A percentile compares a stretch with the other conserved stretches of the same genome.
Conservation (phyloP, 257 asterid genomes). For the Craterostigma plantagineum region DNA sequence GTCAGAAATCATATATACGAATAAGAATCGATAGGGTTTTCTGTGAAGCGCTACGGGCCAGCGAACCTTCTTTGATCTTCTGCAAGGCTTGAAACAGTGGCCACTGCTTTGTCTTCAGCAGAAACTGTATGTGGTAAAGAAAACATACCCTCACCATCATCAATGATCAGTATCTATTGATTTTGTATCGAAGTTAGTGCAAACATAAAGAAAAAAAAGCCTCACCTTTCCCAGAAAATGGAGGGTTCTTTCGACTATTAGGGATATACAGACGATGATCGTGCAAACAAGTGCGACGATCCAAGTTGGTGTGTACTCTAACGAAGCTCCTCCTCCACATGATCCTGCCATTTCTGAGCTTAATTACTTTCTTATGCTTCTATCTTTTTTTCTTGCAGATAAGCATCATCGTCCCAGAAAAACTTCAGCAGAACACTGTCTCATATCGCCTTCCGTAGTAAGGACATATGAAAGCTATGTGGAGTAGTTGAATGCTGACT, state of each 20-base stretch:
- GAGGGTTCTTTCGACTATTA: constrained; percentile 30
- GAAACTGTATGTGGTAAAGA: constrained; percentile 20
- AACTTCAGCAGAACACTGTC: constrained; percentile 2
- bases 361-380: neutral
- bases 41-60: too few species aligned
- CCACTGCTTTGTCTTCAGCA: constrained; percentile 31
- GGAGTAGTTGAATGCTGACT: too few species aligned
- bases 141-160: neutral
- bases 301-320: constrained; percentile 70
- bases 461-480: too few species aligned
- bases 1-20: too few species aligned
- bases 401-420: neutral
- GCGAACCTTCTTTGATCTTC: constrained; percentile 53
- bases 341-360: constrained; percentile 15
- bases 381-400: too few species aligned
- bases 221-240: constrained; percentile 47
- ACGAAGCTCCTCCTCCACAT: constrained; percentile 21
- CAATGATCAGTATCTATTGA: neutral
- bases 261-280: constrained; percentile 42
- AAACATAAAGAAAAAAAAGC: neutral
- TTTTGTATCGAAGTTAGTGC: neutral
- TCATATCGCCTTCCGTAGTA: constrained; percentile 1
- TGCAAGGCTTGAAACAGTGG: constrained; percentile 46
- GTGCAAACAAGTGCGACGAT: constrained; percentile 47
- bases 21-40: too few species aligned